phyloP scores from a whole-genome alignment of 169 alveolate genomes.

The Cryptosporidium sp. region DNA sequence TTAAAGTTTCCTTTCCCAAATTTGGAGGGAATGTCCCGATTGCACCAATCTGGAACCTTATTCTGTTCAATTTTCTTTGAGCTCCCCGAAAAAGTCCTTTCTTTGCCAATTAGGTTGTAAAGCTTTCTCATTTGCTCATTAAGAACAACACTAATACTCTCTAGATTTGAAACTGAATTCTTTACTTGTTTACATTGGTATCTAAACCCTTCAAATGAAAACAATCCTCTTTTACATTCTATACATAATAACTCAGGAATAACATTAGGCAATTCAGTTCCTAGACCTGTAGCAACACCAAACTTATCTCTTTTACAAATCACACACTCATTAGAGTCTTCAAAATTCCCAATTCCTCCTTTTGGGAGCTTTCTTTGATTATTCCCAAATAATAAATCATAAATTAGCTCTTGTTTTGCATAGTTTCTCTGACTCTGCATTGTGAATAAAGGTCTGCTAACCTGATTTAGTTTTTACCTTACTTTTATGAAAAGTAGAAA shows the following conservation, averaged over 20 bases:
- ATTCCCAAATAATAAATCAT: conserved; percentile 53
- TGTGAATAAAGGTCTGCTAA: background rate
- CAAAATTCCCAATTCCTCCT: background rate
- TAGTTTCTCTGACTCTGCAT: conserved; percentile 32
- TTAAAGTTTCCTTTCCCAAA: conserved; percentile 26
- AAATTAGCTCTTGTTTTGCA: conserved; percentile 63
- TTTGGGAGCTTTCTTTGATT: conserved; percentile 18
- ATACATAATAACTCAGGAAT: conserved; percentile 6
- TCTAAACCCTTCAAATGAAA: conserved; percentile 65
- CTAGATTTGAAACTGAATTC: conserved; percentile 27
- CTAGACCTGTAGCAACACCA: background rate
- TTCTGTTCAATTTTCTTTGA: background rate
- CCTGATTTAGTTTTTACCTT: background rate
- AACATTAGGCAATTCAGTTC: background rate
- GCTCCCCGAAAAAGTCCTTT: background rate
- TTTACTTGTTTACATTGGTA: conserved; percentile 67
- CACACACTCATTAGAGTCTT: conserved; percentile 2
- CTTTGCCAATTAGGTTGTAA: background rate
- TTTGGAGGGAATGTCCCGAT: conserved; percentile 57
- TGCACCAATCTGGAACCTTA: conserved; percentile 70
- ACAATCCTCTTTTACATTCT: conserved; percentile 52
- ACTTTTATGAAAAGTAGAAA: background rate
- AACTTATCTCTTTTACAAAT: conserved; percentile 29
- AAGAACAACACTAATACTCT: conserved; percentile 39
- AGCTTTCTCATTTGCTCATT: conserved; percentile 36